Conservation (phyloP, 306 rosid species). For the Oemleria cerasiformis region DNA sequence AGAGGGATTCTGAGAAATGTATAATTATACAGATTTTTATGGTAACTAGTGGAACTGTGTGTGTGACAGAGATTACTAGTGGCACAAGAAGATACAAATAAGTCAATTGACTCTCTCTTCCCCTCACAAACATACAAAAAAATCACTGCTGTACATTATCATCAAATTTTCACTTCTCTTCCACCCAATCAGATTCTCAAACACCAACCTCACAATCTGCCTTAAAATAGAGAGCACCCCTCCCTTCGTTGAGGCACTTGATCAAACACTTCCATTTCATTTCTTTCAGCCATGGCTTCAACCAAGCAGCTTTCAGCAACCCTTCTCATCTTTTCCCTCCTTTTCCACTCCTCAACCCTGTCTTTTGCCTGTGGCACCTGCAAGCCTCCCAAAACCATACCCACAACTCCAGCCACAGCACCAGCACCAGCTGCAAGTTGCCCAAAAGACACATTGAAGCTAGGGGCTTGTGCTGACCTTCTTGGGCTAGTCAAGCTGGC, state of each 20-base stretch:
- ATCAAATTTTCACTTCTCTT: slow-evolving; percentile 32
- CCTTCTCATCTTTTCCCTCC: slow-evolving; percentile 46
- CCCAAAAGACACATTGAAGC: slow-evolving; percentile 63
- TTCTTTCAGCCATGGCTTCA: slow-evolving; percentile 21
- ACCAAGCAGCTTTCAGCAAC: slow-evolving; percentile 42
- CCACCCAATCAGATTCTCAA: slow-evolving; percentile 43
- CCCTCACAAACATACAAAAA: slow-evolving; percentile 46
- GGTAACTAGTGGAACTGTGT: too few species aligned
- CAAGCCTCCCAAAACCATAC: slow-evolving; percentile 15
- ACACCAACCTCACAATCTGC: slow-evolving; percentile 33
- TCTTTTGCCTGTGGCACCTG: slow-evolving; percentile 35
- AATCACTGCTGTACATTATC: slow-evolving; percentile 45
- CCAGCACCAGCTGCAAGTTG: slow-evolving; percentile 27
- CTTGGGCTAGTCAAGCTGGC: slow-evolving; percentile 44
- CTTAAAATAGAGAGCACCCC: slow-evolving; percentile 32
- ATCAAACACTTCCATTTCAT: neutral
- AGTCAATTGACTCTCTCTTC: neutral
- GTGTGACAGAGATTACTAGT: neutral
- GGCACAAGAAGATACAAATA: neutral
- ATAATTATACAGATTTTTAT: too few species aligned
- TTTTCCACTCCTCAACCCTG: slow-evolving; percentile 40
- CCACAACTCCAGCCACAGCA: neutral
- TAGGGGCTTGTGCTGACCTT: slow-evolving; percentile 57
- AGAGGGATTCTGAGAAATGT: neutral
- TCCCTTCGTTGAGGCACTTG: slow-evolving; percentile 14